Conservation (phyloP, 805 yeast species). For the Kregervanrija fluxuum region DNA sequence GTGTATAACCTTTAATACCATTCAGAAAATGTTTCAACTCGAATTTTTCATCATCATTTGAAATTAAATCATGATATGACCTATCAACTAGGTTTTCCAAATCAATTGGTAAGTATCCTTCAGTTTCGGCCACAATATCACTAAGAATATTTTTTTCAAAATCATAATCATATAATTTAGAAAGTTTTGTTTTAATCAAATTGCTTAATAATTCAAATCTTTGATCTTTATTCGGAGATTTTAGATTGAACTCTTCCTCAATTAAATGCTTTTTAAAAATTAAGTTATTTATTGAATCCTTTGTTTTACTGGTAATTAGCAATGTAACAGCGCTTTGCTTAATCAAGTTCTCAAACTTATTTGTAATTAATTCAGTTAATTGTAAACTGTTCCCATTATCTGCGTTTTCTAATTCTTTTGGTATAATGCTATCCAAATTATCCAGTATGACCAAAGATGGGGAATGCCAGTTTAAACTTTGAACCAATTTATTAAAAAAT, state of each 20-base stretch:
- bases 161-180: conserved; percentile 28
- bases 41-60: conserved; percentile 8
- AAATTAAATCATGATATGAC: conserved; percentile 45
- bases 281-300: conserved; percentile 53
- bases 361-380: conserved; percentile 50
- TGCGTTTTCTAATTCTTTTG: conserved; percentile 51
- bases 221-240: conserved; percentile 61
- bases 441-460: conserved; percentile 75
- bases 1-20: conserved; percentile 65
- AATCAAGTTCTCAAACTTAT: conserved; percentile 36
- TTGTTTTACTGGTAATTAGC: conserved; percentile 56
- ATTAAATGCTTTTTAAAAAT: conserved; percentile 64
- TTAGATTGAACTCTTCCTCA: conserved; percentile 52
- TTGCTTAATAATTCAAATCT: conserved; percentile 39
- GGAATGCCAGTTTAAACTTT: conserved; percentile 52
- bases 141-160: conserved; percentile 31
- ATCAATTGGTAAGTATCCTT: conserved; percentile 86
- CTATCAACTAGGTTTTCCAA: conserved; percentile 65
- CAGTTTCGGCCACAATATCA: conserved; percentile 64
- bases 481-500: conserved; percentile 39
- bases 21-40: conserved; percentile 36
- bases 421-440: conserved; percentile 65
- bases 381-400: conserved; percentile 60
- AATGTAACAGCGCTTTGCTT: conserved; percentile 46
- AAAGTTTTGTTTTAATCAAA: conserved; percentile 15